Conservation (phyloP, 2,329 filamentous ascomycete species). For the Hirsutella thompsonii region DNA sequence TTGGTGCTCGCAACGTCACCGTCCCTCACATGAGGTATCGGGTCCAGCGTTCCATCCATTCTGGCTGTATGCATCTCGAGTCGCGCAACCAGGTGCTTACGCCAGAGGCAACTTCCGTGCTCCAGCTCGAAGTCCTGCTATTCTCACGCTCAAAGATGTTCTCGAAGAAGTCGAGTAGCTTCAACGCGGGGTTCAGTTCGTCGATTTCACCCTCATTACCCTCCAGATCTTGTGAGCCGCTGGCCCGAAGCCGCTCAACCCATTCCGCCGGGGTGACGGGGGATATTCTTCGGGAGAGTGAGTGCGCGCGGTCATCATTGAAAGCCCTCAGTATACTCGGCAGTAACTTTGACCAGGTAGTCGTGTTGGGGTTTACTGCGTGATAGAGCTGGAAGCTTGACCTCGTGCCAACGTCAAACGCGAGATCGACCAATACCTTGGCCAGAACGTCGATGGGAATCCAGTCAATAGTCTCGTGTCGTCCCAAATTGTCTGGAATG, state of each 20-base stretch:
- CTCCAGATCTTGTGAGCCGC: neutral
- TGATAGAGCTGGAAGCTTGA: slow-evolving; percentile 1
- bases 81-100: neutral
- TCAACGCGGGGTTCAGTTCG: slow-evolving; percentile 1
- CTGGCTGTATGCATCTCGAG: slow-evolving; percentile 1
- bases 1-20: too few species aligned
- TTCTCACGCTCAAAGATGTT: neutral
- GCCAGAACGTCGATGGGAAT: slow-evolving; percentile 3
- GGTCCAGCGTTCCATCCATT: slow-evolving; percentile 5
- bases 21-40: neutral
- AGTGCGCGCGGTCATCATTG: neutral
- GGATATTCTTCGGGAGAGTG: neutral
- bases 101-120: neutral
- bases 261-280: slow-evolving; percentile 1
- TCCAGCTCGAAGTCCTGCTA: neutral
- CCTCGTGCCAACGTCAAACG: neutral
- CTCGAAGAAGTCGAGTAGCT: slow-evolving; percentile 4
- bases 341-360: slow-evolving; percentile 1
- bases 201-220: neutral
- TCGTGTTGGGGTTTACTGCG: slow-evolving; percentile 2
- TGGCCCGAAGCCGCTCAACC: neutral
- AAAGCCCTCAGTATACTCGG: neutral
- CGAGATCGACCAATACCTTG: slow-evolving; percentile 1
- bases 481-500: slow-evolving; percentile 3
- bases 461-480: slow-evolving; percentile 3